phyloP scores from a whole-genome alignment of 257 asterid genomes.

The Sherardia arvensis region DNA sequence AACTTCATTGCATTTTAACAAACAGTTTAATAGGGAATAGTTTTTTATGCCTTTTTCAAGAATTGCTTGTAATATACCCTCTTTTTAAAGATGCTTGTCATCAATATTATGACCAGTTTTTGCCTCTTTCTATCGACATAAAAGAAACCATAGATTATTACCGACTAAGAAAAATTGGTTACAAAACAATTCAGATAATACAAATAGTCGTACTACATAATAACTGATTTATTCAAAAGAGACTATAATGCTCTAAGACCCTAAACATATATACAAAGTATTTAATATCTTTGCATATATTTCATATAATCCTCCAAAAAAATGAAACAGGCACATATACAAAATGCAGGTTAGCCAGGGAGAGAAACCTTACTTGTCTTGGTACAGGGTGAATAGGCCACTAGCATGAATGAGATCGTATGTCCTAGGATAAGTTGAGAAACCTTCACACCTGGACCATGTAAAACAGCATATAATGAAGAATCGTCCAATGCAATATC shows the following conservation, averaged over 20 bases:
- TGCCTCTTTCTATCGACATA: neutral
- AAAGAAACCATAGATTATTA: too few species aligned
- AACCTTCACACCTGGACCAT: slow-evolving; percentile 78
- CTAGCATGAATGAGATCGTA: slow-evolving; percentile 79
- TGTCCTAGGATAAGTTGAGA: slow-evolving; percentile 92
- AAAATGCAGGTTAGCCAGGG: neutral
- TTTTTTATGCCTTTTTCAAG: too few species aligned
- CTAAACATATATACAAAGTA: neutral
- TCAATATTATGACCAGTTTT: neutral
- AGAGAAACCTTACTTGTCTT: slow-evolving; percentile 53
- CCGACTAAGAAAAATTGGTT: neutral
- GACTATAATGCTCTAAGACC: neutral
- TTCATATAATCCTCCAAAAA: neutral
- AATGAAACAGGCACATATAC: neutral
- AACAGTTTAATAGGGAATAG: neutral
- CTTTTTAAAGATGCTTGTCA: too few species aligned
- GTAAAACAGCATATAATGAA: neutral
- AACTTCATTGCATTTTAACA: neutral
- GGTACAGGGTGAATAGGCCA: slow-evolving; percentile 59
- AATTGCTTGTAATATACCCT: too few species aligned
- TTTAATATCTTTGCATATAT: neutral
- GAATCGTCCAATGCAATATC: neutral
- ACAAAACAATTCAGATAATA: neutral
- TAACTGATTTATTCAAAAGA: too few species aligned
- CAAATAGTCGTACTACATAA: too few species aligned